Conservation (phyloP, 768 basidiomycete species). For the Flagelloscypha sp. region DNA sequence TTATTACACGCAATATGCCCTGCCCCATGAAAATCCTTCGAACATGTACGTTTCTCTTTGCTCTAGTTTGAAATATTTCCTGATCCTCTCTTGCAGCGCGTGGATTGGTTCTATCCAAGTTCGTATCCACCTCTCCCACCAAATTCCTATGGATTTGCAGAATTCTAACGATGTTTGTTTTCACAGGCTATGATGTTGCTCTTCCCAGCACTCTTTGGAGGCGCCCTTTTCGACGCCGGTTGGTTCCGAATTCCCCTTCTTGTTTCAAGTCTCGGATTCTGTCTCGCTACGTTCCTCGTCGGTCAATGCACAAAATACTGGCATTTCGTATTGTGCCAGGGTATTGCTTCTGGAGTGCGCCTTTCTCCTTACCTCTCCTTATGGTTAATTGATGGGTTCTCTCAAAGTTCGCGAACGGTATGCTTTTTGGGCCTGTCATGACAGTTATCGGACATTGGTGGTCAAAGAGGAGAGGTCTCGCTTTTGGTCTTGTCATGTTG, state of each 20-base stretch:
- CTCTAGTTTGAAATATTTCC: no score
- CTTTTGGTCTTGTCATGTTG: constrained; percentile 43
- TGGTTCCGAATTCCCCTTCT: constrained; percentile 32
- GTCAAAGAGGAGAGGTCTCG: constrained; percentile 42
- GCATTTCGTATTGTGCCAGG: constrained; percentile 48
- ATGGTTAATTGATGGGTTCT: no score
- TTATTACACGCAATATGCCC: no score
- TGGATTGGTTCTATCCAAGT: constrained; percentile 52
- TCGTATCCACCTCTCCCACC: not conserved
- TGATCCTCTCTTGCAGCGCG: no score
- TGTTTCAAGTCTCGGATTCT: constrained; percentile 25
- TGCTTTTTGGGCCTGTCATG: constrained; percentile 43
- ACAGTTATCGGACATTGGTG: constrained; percentile 60
- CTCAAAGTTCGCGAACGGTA: constrained; percentile 25
- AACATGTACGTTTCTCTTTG: no score
- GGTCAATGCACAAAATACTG: constrained; percentile 45
- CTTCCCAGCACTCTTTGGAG: constrained; percentile 33
- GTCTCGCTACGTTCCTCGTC: constrained; percentile 32
- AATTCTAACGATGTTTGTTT: constrained; percentile 31
- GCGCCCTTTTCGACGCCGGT: constrained; percentile 45
- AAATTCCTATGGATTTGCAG: constrained; percentile 16
- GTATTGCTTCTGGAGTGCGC: constrained; percentile 38
- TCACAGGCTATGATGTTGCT: no score
- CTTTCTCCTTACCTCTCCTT: no score
- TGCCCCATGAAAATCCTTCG: no score